Conservation (phyloP, 1,139 yeast genomes). For the Geotrichum europaeum region DNA sequence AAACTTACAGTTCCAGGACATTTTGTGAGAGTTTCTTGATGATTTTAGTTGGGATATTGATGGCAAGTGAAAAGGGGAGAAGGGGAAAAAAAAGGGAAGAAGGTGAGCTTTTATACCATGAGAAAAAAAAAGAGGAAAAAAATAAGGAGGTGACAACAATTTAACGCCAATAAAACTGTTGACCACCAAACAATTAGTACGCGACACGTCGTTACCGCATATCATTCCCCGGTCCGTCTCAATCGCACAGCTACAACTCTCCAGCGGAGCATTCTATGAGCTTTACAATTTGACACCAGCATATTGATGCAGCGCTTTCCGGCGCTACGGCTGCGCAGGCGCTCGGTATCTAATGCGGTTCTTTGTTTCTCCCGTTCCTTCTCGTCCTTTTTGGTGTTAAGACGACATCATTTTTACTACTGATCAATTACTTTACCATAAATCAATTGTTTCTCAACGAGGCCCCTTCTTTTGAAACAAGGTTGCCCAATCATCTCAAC, state of each 20-base stretch:
- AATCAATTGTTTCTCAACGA: background rate
- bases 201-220: background rate
- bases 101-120: background rate
- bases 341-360: background rate
- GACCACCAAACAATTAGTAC: background rate
- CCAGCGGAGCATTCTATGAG: background rate
- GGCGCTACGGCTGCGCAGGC: background rate
- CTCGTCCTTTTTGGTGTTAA: background rate
- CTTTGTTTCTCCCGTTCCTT: background rate
- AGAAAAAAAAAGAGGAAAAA: conserved; percentile 3
- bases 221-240: background rate
- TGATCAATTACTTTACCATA: background rate
- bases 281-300: background rate
- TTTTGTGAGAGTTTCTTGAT: conserved; percentile 2
- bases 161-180: background rate
- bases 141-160: conserved; percentile 8
- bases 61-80: background rate
- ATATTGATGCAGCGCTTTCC: background rate
- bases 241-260: background rate
- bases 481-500: background rate
- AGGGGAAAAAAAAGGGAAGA: conserved; percentile 1
- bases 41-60: background rate
- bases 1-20: conserved; percentile 19
- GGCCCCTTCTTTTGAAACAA: background rate
- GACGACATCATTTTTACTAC: too few relatives aligned